Conservation (phyloP, 305 asterid genomes). For the Withania somnifera region DNA sequence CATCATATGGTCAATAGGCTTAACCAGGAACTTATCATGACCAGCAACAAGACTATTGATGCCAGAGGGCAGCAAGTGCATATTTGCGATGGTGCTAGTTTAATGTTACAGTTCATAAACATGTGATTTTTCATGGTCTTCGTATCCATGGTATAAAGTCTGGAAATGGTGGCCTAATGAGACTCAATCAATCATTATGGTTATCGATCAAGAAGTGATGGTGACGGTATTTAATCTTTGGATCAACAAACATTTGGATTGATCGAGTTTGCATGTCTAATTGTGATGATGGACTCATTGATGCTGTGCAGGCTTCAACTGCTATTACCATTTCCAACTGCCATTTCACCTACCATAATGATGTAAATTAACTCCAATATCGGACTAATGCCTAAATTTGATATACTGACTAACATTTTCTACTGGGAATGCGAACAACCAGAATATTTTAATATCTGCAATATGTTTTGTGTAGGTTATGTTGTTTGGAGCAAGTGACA, state of each 20-base stretch:
- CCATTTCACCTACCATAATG: constrained; percentile 10
- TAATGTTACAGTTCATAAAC: neutral
- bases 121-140: neutral
- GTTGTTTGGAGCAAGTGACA: constrained; percentile 25
- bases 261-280: constrained; percentile 9
- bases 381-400: neutral
- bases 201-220: constrained; percentile 3
- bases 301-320: constrained; percentile 6
- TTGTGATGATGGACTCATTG: constrained; percentile 9
- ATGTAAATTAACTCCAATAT: neutral
- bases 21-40: constrained; percentile 2
- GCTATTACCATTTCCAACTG: constrained; percentile 8
- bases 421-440: neutral
- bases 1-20: constrained; percentile 1
- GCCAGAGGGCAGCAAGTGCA: constrained; percentile 6
- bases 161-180: constrained; percentile 2
- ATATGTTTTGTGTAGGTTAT: constrained; percentile 9
- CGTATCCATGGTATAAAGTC: constrained; percentile 6
- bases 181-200: constrained; percentile 7
- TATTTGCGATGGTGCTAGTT: neutral
- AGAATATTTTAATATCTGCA: neutral
- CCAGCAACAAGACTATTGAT: constrained; percentile 9
- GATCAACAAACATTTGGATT: constrained; percentile 7
- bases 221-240: constrained; percentile 6
- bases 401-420: neutral